A percentile compares a stretch with the other conserved stretches of the same genome.
Conservation (phyloP, 768 basidiomycete species). For the Boletus coccyginus region DNA sequence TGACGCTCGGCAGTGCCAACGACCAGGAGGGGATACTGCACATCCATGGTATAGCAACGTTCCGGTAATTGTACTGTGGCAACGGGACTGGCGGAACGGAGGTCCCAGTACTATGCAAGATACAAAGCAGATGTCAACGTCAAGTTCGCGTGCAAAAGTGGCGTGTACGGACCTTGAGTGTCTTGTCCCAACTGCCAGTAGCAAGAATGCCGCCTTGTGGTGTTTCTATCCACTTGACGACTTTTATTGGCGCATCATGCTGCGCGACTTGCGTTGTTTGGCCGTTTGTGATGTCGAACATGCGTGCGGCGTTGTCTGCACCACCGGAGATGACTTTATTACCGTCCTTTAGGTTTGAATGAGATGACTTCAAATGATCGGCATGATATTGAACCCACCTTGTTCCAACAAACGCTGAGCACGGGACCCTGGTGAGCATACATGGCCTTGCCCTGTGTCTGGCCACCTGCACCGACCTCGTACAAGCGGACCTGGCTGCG, state of each 20-base stretch:
- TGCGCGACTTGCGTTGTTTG: slow-evolving; percentile 81
- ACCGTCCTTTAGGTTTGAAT: slow-evolving; percentile 59
- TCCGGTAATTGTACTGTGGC: slow-evolving; percentile 84
- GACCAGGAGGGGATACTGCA: slow-evolving; percentile 79
- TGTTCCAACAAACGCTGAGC: slow-evolving; percentile 86
- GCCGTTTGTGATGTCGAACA: slow-evolving; percentile 87
- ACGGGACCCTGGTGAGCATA: slow-evolving; percentile 91
- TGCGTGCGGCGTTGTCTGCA: slow-evolving; percentile 92
- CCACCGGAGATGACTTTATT: slow-evolving; percentile 90
- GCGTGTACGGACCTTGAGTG: slow-evolving; percentile 65
- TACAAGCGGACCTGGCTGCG: slow-evolving; percentile 79
- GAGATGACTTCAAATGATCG: slow-evolving; percentile 5
- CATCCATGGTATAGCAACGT: slow-evolving; percentile 85
- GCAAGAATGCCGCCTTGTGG: slow-evolving; percentile 74
- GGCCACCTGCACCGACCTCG: slow-evolving; percentile 77
- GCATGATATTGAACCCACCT: slow-evolving; percentile 41
- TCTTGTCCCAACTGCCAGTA: slow-evolving; percentile 98
- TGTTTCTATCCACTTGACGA: slow-evolving; percentile 77
- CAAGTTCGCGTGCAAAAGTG: not conserved
- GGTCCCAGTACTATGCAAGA: slow-evolving; percentile 83
- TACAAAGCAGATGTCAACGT: not conserved
- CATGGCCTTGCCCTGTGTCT: slow-evolving; percentile 86
- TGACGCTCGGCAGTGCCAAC: slow-evolving; percentile 93
- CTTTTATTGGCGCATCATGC: slow-evolving; percentile 87
- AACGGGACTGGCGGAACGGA: slow-evolving; percentile 72